Evolutionary conservation across 2,329 filamentous ascomycete species (phyloP).

Genomic region (Phialocephala subalpina): DNA sequence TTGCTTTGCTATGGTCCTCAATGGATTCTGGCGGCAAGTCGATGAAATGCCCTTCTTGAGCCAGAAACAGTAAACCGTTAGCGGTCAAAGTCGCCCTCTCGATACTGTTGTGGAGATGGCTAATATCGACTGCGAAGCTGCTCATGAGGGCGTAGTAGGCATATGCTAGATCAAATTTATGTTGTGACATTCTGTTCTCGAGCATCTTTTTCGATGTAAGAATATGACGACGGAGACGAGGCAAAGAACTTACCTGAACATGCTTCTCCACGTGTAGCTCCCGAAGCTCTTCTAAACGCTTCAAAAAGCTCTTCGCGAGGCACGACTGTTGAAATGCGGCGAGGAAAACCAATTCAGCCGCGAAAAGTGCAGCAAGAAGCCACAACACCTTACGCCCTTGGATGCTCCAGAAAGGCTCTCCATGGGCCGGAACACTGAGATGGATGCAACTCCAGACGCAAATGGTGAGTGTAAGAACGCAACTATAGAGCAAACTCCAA

Average conservation of each 20-base stretch:
- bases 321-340: slow-evolving; percentile 11
- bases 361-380: not conserved
- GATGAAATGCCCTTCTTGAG: not conserved
- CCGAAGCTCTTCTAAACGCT: slow-evolving; percentile 5
- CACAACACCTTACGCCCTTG: not conserved
- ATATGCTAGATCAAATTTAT: slow-evolving; percentile 14
- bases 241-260: not conserved
- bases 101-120: slow-evolving; percentile 8
- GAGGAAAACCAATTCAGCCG: not conserved
- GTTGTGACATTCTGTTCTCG: not conserved
- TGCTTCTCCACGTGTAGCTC: not conserved
- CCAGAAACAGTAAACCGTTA: not conserved
- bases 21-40: not conserved
- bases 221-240: too few species aligned
- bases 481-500: slow-evolving; percentile 12
- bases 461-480: not conserved
- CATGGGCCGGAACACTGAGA: slow-evolving; percentile 10
- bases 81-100: not conserved
- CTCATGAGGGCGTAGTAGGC: slow-evolving; percentile 10
- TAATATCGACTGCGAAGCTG: slow-evolving; percentile 9
- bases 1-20: slow-evolving; percentile 6
- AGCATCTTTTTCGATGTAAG: not conserved
- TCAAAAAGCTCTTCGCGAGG: not conserved
- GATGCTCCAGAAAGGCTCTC: not conserved
- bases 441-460: slow-evolving; percentile 12